These are phyloP conservation scores for Cyclocybe cylindracea DNA, from an alignment of 768 basidiomycete species.

Conservation along the genomic window DNA sequence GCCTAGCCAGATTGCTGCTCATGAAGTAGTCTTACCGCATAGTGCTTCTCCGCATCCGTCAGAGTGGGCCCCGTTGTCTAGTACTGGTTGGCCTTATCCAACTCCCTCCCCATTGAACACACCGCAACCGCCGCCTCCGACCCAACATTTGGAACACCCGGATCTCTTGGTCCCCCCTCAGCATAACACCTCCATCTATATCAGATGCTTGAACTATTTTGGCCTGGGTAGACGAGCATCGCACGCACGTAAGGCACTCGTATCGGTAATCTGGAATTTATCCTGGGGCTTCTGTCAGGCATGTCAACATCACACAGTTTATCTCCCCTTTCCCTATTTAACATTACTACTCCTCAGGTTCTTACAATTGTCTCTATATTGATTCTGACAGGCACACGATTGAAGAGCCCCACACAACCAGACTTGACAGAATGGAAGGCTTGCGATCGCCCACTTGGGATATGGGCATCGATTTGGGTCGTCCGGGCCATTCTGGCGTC, in stretches of 20 bases:
- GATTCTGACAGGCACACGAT: conserved; percentile 42
- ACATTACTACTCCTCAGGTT: conserved; percentile 36
- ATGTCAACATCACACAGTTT: no score
- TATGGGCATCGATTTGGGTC: conserved; percentile 70
- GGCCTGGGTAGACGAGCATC: conserved; percentile 57
- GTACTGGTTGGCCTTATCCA: no score
- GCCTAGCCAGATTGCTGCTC: no score
- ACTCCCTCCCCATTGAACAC: no score
- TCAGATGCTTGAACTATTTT: conserved; percentile 38
- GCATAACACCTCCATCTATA: conserved; percentile 21
- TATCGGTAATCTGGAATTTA: conserved; percentile 53
- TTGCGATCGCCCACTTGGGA: conserved; percentile 64
- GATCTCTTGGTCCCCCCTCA: conserved; percentile 15
- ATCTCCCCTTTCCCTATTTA: conserved; percentile 2
- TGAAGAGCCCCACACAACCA: conserved; percentile 44
- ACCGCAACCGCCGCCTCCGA: not conserved
- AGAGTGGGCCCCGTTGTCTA: no score
- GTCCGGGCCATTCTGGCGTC: conserved; percentile 51
- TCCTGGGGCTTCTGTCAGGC: conserved; percentile 56
- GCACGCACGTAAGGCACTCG: conserved; percentile 50
- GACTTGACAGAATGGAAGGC: conserved; percentile 57
- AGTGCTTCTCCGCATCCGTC: no score
- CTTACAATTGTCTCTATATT: conserved; percentile 52
- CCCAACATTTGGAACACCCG: conserved; percentile 3
- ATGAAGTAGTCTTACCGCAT: no score